Evolutionary conservation across 2,329 filamentous ascomycete genomes (phyloP).

Genomic region (Aureobasidium namibiae): DNA sequence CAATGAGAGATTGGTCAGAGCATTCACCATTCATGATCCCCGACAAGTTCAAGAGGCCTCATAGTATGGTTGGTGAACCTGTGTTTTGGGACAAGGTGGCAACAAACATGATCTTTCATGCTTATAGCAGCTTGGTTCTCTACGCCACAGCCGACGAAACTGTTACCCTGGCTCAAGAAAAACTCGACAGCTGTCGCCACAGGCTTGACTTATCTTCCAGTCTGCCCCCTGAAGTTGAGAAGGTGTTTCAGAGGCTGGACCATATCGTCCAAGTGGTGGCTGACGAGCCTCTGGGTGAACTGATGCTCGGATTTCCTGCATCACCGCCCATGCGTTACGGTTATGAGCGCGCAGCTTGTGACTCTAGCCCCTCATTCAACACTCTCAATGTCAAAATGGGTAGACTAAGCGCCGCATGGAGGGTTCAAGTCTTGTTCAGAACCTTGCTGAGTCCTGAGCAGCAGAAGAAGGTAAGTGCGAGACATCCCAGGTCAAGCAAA

Average conservation of each 20-base stretch:
- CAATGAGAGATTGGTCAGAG: constrained; percentile 36
- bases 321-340: constrained; percentile 35
- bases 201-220: not conserved
- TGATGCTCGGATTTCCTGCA: constrained; percentile 24
- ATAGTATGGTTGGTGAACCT: constrained; percentile 18
- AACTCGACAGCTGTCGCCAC: not conserved
- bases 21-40: constrained; percentile 39
- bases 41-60: constrained; percentile 29
- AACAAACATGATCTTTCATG: constrained; percentile 17
- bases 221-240: not conserved
- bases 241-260: not conserved
- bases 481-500: not conserved
- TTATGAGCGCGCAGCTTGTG: not conserved
- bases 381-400: not conserved
- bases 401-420: not conserved
- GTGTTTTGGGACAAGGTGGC: constrained; percentile 15
- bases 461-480: not conserved
- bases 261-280: not conserved
- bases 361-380: not conserved
- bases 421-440: constrained; percentile 6
- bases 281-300: constrained; percentile 23
- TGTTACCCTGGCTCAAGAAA: not conserved
- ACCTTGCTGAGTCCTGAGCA: constrained; percentile 12
- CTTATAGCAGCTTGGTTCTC: constrained; percentile 16
- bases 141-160: constrained; percentile 1